A percentile compares a stretch with the other conserved stretches of the same genome.
phyloP scores from a whole-genome alignment of 2,329 filamentous ascomycete species.

The Colletotrichum aenigma region DNA sequence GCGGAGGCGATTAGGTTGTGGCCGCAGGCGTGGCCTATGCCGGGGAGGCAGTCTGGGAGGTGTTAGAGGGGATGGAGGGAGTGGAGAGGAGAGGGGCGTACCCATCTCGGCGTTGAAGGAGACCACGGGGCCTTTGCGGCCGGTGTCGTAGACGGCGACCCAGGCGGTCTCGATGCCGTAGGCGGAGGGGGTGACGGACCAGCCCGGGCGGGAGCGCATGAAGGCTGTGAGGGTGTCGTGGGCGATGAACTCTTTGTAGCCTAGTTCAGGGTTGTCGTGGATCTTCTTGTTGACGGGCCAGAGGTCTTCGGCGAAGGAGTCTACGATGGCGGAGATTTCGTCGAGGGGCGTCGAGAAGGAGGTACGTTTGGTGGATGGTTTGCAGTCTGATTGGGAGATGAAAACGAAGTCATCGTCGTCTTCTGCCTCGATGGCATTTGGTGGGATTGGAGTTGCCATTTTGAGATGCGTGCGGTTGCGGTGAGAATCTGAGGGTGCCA shows the following conservation, averaged over 20 bases:
- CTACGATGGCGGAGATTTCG: constrained; percentile 10
- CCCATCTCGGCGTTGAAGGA: constrained; percentile 54
- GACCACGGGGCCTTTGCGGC: constrained; percentile 47
- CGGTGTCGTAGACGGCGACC: constrained; percentile 52
- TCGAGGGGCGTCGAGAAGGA: background rate
- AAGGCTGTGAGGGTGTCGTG: constrained; percentile 51
- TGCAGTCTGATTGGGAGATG: constrained; percentile 5
- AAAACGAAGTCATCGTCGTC: constrained; percentile 11
- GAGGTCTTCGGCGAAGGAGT: constrained; percentile 1
- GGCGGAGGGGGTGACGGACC: constrained; percentile 55
- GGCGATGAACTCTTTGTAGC: constrained; percentile 31
- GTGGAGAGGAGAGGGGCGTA: constrained; percentile 15
- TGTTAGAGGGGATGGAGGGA: no score
- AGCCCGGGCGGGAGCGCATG: constrained; percentile 44
- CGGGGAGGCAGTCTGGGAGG: constrained; percentile 49
- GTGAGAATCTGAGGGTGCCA: background rate
- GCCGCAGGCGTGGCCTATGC: constrained; percentile 57
- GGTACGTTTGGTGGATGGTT: background rate
- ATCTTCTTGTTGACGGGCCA: constrained; percentile 23
- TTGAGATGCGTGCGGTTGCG: background rate
- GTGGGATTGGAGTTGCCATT: background rate
- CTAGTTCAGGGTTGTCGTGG: constrained; percentile 31
- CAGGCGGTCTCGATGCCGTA: constrained; percentile 59
- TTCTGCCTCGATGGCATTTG: background rate
- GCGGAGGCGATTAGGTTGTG: constrained; percentile 59